phyloP scores from a whole-genome alignment of 208 protist genomes.

The Angomonas deanei region DNA sequence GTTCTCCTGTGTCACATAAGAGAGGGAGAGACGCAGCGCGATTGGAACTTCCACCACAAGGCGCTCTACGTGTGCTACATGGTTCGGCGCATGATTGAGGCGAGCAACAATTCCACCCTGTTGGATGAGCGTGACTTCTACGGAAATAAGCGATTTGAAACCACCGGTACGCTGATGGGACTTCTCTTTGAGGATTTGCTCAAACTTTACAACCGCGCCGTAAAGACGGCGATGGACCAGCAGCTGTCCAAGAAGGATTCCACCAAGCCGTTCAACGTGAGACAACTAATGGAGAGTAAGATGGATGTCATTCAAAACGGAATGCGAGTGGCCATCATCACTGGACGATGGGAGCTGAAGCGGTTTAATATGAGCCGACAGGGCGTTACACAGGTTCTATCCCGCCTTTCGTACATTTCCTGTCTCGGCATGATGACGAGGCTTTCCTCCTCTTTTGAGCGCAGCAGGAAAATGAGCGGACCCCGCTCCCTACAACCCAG shows the following conservation, averaged over 20 bases:
- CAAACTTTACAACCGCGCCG: slow-evolving; percentile 96
- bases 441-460: slow-evolving; percentile 99
- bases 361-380: slow-evolving; percentile 97
- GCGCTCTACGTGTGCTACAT: slow-evolving; percentile 97
- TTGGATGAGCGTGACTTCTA: slow-evolving; percentile 99
- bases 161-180: slow-evolving; percentile 97
- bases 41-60: slow-evolving; percentile 98
- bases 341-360: slow-evolving; percentile 96
- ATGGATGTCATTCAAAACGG: slow-evolving; percentile 96
- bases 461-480: slow-evolving; percentile 97
- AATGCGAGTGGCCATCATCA: slow-evolving; percentile 96
- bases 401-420: slow-evolving; percentile 98
- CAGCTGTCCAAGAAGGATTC: slow-evolving; percentile 88
- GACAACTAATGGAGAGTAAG: slow-evolving; percentile 90
- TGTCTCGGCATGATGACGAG: slow-evolving; percentile 99
- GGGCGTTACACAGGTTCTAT: slow-evolving; percentile 96
- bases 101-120: slow-evolving; percentile 74
- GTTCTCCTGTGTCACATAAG: slow-evolving; percentile 95
- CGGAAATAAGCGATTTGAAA: slow-evolving; percentile 99
- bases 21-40: slow-evolving; percentile 73
- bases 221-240: slow-evolving; percentile 91
- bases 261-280: slow-evolving; percentile 88
- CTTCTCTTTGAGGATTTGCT: slow-evolving; percentile 99
- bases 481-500: slow-evolving; percentile 96
- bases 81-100: slow-evolving; percentile 96